These are phyloP conservation scores for Pichia insulana DNA, from an alignment of 805 yeast species.

Conservation along the genomic window DNA sequence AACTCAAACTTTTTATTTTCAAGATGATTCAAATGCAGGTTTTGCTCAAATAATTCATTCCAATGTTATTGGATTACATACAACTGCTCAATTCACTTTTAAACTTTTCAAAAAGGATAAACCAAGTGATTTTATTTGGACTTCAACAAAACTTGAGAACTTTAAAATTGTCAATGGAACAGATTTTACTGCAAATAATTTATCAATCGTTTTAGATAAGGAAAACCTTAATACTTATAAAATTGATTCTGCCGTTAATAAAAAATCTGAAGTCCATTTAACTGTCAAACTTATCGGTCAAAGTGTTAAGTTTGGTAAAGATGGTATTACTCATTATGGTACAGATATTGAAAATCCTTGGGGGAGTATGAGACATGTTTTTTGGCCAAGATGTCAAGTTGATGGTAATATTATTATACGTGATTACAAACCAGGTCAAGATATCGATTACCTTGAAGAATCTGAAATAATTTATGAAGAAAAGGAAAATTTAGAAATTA, in stretches of 20 bases:
- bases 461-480: constrained; percentile 9
- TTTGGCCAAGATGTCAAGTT: constrained; percentile 87
- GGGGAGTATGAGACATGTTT: constrained; percentile 94
- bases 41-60: constrained; percentile 95
- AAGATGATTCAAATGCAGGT: constrained; percentile 58
- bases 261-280: constrained; percentile 65
- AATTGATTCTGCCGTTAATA: constrained; percentile 57
- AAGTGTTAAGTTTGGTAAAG: constrained; percentile 83
- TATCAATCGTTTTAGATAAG: constrained; percentile 53
- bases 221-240: constrained; percentile 36
- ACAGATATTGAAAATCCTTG: constrained; percentile 78
- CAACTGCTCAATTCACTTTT: constrained; percentile 91
- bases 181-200: constrained; percentile 69
- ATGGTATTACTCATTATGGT: constrained; percentile 83
- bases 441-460: constrained; percentile 10
- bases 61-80: constrained; percentile 77
- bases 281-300: constrained; percentile 52
- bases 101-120: constrained; percentile 53
- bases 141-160: constrained; percentile 81
- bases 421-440: constrained; percentile 21
- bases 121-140: constrained; percentile 64
- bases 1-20: constrained; percentile 87
- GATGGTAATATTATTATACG: constrained; percentile 52
- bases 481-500: constrained; percentile 17
- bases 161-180: constrained; percentile 58